Evolutionary conservation across 1,139 yeast genomes (phyloP).

Genomic region (Pichia sp.): DNA sequence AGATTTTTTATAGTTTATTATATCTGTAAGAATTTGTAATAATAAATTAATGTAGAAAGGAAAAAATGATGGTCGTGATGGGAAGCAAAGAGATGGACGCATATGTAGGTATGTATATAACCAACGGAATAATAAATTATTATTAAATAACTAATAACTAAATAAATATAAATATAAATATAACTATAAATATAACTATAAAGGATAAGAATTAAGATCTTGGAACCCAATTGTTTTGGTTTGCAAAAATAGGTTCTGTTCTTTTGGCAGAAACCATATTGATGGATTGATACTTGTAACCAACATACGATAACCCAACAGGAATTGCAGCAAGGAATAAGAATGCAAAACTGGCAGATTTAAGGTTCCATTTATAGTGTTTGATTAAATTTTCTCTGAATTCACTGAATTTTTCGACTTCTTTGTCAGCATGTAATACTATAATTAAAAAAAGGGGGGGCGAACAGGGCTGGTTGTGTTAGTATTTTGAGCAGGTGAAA

Average conservation of each 20-base stretch:
- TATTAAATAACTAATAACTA: conserved; percentile 5
- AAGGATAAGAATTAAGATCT: conserved; percentile 18
- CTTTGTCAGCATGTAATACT: conserved; percentile 27
- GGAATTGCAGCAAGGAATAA: conserved; percentile 31
- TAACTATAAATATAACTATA: too few relatives aligned
- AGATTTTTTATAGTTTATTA: not conserved
- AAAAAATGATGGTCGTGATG: not conserved
- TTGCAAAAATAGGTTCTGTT: conserved; percentile 21
- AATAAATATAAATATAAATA: not conserved
- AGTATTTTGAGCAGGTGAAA: not conserved
- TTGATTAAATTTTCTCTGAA: conserved; percentile 31
- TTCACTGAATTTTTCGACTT: conserved; percentile 28
- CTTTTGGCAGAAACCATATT: conserved; percentile 26
- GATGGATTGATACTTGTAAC: conserved; percentile 28
- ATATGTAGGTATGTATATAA: not conserved
- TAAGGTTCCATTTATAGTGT: conserved; percentile 29
- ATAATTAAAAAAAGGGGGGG: not conserved
- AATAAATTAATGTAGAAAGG: not conserved
- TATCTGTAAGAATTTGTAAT: not conserved
- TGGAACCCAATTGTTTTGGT: conserved; percentile 28
- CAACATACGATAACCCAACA: conserved; percentile 28
- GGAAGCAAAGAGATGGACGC: conserved; percentile 4
- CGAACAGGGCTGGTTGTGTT: not conserved
- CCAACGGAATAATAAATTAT: not conserved
- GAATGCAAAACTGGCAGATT: conserved; percentile 28